Base-by-base conservation (phyloP, 2,329 filamentous ascomycete species). In the Fusarium cyanostomum region DNA sequence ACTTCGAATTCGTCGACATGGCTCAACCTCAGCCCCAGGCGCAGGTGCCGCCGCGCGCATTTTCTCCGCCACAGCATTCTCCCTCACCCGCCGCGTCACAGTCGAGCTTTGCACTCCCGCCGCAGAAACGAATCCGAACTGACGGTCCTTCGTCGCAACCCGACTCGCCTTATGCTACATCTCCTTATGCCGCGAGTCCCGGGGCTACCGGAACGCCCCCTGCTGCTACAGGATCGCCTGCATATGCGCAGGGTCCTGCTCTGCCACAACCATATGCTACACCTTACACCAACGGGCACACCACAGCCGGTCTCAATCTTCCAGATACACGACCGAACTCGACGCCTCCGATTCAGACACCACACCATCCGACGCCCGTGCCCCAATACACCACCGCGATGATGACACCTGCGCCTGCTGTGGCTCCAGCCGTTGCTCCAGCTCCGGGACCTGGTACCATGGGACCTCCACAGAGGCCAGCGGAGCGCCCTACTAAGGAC, bases 121-220 rank as follows among this genome's bases (percentile, higher is more conserved):
- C 91, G 13, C 86, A 85, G 57, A 94, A 95, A 79, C 86, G 91
- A 70, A 68, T 73, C 26, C 71, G 74, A 59, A 74, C 89, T 85
- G 74, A 89, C 48, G 88, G 88, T 55, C 85, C 88, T 30, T 78
- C 82, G n/a, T 88, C 90, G 26, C 88, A 89, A 66, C 88, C 89
- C 56, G 82, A 80, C 46, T 90, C 87, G 30, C 86, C 87, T 1
- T 88, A 87, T 71, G 80, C 81, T 64, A 75, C 79, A 67, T 81
- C 85, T 62, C 77, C 82, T 67, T 85, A 81, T 66, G 75, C 76
- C 8, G 76, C 80, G 64, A 83, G 81, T 53, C 83, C 84, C 16
- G 75, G 74, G 34, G 70, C 78, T 21, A 72, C 75, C 7, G 76
- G 75, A 4, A 81, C 80, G 26, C 78, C 80, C 10, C 75, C 75